Evolutionary conservation across 257 asterid genomes (phyloP).

Genomic region (Penstemon newberryi): DNA sequence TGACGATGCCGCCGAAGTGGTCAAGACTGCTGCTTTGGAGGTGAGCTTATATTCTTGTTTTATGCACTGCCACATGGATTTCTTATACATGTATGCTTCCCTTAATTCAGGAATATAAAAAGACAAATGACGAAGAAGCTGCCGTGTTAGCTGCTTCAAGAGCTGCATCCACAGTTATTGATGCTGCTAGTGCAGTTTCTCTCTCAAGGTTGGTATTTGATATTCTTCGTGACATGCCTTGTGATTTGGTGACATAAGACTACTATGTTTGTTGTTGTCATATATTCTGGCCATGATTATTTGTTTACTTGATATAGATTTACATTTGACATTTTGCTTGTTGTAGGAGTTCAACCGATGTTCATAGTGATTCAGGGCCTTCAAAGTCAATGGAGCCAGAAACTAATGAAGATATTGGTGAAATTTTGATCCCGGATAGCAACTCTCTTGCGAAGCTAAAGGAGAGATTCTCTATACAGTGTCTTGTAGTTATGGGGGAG

Average conservation of each 20-base stretch:
- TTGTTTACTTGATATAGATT: slow-evolving; percentile 9
- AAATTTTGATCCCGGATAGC: slow-evolving; percentile 57
- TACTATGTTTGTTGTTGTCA: neutral
- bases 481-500: slow-evolving; percentile 89
- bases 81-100: slow-evolving; percentile 16
- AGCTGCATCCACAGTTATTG: slow-evolving; percentile 88
- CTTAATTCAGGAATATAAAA: slow-evolving; percentile 61
- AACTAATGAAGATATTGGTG: slow-evolving; percentile 57
- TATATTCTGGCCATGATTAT: slow-evolving; percentile 4
- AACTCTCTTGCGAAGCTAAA: slow-evolving; percentile 80
- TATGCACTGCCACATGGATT: slow-evolving; percentile 17
- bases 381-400: slow-evolving; percentile 55
- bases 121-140: slow-evolving; percentile 80
- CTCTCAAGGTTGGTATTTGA: slow-evolving; percentile 56
- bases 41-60: slow-evolving; percentile 43
- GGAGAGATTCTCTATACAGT: slow-evolving; percentile 90
- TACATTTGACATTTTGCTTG: slow-evolving; percentile 25
- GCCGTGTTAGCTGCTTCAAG: slow-evolving; percentile 85
- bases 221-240: slow-evolving; percentile 24
- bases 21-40: slow-evolving; percentile 91
- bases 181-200: slow-evolving; percentile 82
- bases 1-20: slow-evolving; percentile 98
- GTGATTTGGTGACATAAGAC: slow-evolving; percentile 15
- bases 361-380: slow-evolving; percentile 49
- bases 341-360: slow-evolving; percentile 50